phyloP scores from a whole-genome alignment of 345 rosid genomes.

The Salix udensis region DNA sequence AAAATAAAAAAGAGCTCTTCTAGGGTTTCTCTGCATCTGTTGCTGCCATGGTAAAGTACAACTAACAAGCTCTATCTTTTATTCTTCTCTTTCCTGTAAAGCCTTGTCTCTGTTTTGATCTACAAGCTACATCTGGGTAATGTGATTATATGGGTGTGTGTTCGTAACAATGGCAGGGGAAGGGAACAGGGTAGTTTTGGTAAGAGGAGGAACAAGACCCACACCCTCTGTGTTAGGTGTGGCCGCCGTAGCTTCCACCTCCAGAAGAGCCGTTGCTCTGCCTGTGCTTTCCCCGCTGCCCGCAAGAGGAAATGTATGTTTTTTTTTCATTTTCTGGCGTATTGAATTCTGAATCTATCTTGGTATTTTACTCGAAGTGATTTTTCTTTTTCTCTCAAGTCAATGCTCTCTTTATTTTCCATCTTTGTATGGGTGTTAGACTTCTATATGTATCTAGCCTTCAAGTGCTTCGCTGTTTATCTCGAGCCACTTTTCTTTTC shows the following conservation, averaged over 20 bases:
- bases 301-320: conserved; percentile 88
- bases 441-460: not conserved
- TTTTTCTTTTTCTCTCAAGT: not conserved
- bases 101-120: not conserved
- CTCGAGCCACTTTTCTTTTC: not conserved
- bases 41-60: conserved; percentile 21
- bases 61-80: not conserved
- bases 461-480: not conserved
- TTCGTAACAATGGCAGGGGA: conserved; percentile 48
- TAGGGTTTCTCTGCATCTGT: conserved; percentile 24
- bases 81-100: not conserved
- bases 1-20: not conserved
- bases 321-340: not conserved
- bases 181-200: conserved; percentile 99
- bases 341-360: not conserved
- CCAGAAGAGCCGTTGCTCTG: conserved; percentile 95
- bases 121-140: not conserved
- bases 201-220: conserved; percentile 98
- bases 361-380: not conserved
- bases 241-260: conserved; percentile 99
- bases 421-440: not conserved
- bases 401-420: not conserved
- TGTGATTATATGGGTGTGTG: not conserved
- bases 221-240: conserved; percentile 93
- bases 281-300: conserved; percentile 95